A percentile compares a stretch with the other conserved stretches of the same genome.
Evolutionary conservation across 2,329 filamentous ascomycete genomes (phyloP).

Genomic region (Aspergillus floridensis): DNA sequence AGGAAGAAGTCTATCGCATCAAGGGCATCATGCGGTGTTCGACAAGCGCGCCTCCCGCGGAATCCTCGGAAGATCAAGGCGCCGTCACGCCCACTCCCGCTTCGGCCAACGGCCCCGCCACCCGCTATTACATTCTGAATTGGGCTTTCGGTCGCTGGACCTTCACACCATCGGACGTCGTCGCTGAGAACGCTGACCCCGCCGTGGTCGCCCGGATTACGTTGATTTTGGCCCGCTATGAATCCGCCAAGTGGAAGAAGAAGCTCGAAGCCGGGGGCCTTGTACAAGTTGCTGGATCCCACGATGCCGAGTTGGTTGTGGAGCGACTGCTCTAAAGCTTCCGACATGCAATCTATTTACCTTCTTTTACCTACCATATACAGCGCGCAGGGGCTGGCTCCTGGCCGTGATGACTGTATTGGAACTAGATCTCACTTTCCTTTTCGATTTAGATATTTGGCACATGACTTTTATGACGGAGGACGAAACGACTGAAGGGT

Average conservation of each 20-base stretch:
- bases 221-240: constrained; percentile 47
- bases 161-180: constrained; percentile 62
- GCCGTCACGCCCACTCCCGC: constrained; percentile 8
- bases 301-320: constrained; percentile 30
- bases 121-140: constrained; percentile 79
- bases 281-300: constrained; percentile 27
- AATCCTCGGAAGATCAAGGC: constrained; percentile 46
- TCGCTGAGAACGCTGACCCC: constrained; percentile 31
- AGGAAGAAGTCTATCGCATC: constrained; percentile 94
- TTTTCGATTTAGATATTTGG: not conserved
- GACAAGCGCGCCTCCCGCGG: constrained; percentile 42
- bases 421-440: not conserved
- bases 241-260: constrained; percentile 50
- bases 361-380: not conserved
- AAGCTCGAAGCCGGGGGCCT: constrained; percentile 43
- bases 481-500: not conserved
- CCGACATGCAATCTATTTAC: not conserved
- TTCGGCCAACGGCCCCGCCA: constrained; percentile 30
- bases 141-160: constrained; percentile 98
- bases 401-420: not conserved
- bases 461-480: not conserved
- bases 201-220: constrained; percentile 42
- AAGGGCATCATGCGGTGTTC: constrained; percentile 64
- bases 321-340: constrained; percentile 33
- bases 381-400: constrained; percentile 18